Conservation (phyloP, 1,139 yeast species). For the Zhuliangozyma blackwelliae region DNA sequence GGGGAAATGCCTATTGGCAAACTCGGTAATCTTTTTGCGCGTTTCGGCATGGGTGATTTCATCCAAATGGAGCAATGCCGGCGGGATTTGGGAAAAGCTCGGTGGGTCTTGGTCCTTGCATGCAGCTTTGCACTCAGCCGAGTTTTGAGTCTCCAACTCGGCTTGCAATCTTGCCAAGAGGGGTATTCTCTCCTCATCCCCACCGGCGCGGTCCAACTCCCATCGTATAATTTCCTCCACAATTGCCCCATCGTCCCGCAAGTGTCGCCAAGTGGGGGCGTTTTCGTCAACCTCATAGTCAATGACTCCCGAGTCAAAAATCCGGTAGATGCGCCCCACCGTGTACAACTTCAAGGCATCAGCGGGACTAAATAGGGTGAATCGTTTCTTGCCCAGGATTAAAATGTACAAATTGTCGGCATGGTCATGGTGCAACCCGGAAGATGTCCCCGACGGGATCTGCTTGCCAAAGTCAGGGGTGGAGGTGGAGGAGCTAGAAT, state of each 20-base stretch:
- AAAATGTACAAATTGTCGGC: constrained; percentile 69
- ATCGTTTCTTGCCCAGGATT: constrained; percentile 57
- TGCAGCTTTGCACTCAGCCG: too few relatives aligned
- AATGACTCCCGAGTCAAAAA: constrained; percentile 60
- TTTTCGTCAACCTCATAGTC: constrained; percentile 51
- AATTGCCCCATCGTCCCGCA: constrained; percentile 62
- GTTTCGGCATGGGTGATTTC: constrained; percentile 33
- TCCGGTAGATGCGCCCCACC: constrained; percentile 49
- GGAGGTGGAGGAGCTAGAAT: not conserved
- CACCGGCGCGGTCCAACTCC: constrained; percentile 17
- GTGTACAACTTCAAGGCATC: constrained; percentile 57
- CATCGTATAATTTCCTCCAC: constrained; percentile 41
- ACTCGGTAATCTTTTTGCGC: constrained; percentile 21
- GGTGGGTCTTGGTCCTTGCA: too few relatives aligned
- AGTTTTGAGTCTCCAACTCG: too few relatives aligned
- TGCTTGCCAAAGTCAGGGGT: constrained; percentile 37
- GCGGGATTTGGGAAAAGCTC: constrained; percentile 61
- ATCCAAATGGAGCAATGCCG: constrained; percentile 55
- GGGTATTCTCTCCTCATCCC: constrained; percentile 7
- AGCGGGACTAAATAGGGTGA: constrained; percentile 60
- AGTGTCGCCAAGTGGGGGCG: constrained; percentile 55
- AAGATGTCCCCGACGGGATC: constrained; percentile 56
- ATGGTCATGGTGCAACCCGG: constrained; percentile 80
- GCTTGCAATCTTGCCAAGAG: constrained; percentile 13
- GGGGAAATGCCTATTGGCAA: constrained; percentile 40